Evolutionary conservation across 345 rosid species (phyloP), one percentile per base, ranked within the genome.

Genomic region (Salix exigua): DNA sequence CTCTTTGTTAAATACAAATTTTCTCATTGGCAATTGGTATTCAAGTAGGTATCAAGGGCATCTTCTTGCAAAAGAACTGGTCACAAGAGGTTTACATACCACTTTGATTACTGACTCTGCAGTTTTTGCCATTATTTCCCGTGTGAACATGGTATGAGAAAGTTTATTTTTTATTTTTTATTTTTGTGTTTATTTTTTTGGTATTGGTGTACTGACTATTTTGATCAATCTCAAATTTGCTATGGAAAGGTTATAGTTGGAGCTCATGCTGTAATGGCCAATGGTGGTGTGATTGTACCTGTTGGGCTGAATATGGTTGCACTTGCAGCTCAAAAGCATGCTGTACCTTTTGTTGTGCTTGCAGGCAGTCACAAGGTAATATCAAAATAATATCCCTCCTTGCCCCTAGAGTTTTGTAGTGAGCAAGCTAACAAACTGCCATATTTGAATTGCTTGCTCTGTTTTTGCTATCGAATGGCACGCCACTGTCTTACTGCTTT

Each of bases 221-320:
- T 74, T 33, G 70, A 18, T 53, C 40, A 58, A 55, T 51, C 78
- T 70, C 31, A 71, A 81, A 80, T 78, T 58, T 84, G 53, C 58
- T 58, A 65, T 73, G 37, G 64, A 72, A 80, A 94, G 98, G 99
- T 96, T 81, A 96, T 94, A 64, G 95, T 96, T 75, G 99, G 98
- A 83, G 97, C 99, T 77, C 98, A 94, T 82, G 98, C 94, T 71
- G 97, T 96, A 51, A 91, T 96, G 98, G 97, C 99, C 55, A 92
- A 94, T 84, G 99, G 98, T 75, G 97, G 97, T 75, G 97, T 94
- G 72, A 91, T 96, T 79, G 98, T 94, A 77, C 98, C 98, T 75
- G 97, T 96, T 76, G 99, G 99, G 68, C 82, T 96, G 87, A 96
- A 96, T 87, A 92, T 94, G 98, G 95, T 91, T 77, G 97, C 99